phyloP scores from a whole-genome alignment of 768 basidiomycete species.

The Mycena polygramma region DNA sequence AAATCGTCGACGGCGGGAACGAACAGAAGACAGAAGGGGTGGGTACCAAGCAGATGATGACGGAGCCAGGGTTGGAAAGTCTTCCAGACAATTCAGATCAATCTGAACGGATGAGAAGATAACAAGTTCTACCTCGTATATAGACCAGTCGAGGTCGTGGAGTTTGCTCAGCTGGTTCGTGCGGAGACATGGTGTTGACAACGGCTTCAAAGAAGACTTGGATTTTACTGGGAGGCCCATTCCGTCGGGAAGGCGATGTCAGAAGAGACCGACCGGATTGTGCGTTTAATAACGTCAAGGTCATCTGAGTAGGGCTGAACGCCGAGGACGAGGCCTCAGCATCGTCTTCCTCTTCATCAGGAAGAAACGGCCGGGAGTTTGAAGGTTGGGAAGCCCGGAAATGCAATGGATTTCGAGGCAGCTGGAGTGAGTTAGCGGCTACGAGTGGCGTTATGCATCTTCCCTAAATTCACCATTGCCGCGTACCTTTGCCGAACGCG shows the following conservation, averaged over 20 bases:
- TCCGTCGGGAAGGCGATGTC: slow-evolving; percentile 57
- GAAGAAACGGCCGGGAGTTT: slow-evolving; percentile 46
- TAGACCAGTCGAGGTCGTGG: slow-evolving; percentile 81
- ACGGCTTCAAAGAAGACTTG: slow-evolving; percentile 84
- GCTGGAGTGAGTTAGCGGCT: slow-evolving; percentile 79
- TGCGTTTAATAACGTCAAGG: slow-evolving; percentile 57
- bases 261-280: slow-evolving; percentile 55
- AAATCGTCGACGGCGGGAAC: slow-evolving; percentile 77
- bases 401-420: slow-evolving; percentile 84
- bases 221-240: slow-evolving; percentile 65
- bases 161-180: slow-evolving; percentile 39
- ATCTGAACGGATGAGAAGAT: neutral
- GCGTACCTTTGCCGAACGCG: slow-evolving; percentile 80
- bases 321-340: slow-evolving; percentile 48
- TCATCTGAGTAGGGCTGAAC: slow-evolving; percentile 54
- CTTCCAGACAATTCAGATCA: slow-evolving; percentile 41
- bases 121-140: slow-evolving; percentile 58
- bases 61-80: slow-evolving; percentile 81
- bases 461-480: slow-evolving; percentile 7
- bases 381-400: slow-evolving; percentile 56
- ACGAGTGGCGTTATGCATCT: neutral
- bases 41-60: slow-evolving; percentile 86
- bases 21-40: slow-evolving; percentile 82
- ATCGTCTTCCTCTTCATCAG: slow-evolving; percentile 63
- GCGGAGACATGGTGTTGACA: slow-evolving; percentile 68